Percentiles rank a stretch among this genome's conserved stretches.
Evolutionary conservation across 768 basidiomycete species (phyloP).

Genomic region (Termitomyces titanicus): DNA sequence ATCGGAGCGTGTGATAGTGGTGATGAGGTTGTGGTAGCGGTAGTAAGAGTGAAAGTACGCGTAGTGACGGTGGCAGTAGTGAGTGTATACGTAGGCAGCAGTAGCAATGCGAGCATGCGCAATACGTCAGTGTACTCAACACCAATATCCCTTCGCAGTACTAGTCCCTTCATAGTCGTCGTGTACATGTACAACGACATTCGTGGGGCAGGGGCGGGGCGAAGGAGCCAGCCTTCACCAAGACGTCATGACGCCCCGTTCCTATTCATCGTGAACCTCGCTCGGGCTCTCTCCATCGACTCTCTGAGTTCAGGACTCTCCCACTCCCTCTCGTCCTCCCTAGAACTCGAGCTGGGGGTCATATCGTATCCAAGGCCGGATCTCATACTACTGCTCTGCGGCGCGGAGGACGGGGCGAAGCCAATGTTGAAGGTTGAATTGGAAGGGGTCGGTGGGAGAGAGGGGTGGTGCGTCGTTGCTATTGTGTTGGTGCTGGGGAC

Average conservation of each 20-base stretch:
- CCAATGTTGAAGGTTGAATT: background rate
- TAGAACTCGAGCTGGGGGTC: conserved; percentile 21
- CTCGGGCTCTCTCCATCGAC: conserved; percentile 62
- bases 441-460: conserved; percentile 20
- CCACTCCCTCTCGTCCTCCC: conserved; percentile 49
- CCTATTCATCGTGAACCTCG: background rate
- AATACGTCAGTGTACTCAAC: no score
- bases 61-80: background rate
- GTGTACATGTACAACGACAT: no score
- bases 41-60: background rate
- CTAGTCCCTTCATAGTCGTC: no score
- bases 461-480: conserved; percentile 16
- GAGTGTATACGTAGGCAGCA: background rate
- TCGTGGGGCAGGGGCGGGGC: background rate
- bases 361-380: conserved; percentile 16
- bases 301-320: conserved; percentile 66
- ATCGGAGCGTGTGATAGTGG: no score
- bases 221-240: background rate
- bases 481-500: conserved; percentile 15
- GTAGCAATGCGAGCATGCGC: background rate
- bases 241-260: background rate
- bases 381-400: conserved; percentile 19
- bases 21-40: background rate
- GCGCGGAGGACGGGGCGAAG: conserved; percentile 9
- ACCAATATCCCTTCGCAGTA: no score